phyloP scores from a whole-genome alignment of 2,329 filamentous ascomycete species.

The Grosmannia huntii region DNA sequence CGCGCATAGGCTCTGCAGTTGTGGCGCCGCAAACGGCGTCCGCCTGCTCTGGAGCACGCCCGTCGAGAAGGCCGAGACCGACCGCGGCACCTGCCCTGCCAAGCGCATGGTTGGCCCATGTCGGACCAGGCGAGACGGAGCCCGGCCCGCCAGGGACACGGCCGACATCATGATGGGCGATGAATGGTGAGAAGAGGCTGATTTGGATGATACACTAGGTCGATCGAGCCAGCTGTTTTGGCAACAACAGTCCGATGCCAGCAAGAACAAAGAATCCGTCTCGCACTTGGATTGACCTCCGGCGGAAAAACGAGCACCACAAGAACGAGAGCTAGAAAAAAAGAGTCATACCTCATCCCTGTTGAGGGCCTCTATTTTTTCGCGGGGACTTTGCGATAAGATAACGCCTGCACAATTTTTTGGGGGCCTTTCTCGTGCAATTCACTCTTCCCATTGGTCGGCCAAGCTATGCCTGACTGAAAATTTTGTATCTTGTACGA shows the following conservation, averaged over 20 bases:
- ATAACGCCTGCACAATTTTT: conserved; percentile 2
- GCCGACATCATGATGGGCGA: conserved; percentile 19
- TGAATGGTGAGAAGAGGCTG: too few species aligned
- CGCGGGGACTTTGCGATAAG: conserved; percentile 9
- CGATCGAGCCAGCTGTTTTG: too few species aligned
- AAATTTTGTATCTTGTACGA: too few species aligned
- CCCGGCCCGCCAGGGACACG: conserved; percentile 37
- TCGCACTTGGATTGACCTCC: too few species aligned
- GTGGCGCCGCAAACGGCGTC: conserved; percentile 19
- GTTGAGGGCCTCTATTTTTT: conserved; percentile 2
- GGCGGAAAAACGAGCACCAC: neutral
- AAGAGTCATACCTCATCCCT: conserved; percentile 9
- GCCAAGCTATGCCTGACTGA: too few species aligned
- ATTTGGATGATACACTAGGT: too few species aligned
- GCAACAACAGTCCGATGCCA: too few species aligned
- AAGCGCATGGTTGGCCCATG: conserved; percentile 38
- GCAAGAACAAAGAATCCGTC: too few species aligned
- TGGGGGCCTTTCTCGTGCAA: too few species aligned
- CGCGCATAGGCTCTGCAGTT: conserved; percentile 8
- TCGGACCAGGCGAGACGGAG: conserved; percentile 41
- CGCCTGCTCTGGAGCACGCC: neutral
- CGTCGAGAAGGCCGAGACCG: conserved; percentile 20
- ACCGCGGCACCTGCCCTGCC: conserved; percentile 28
- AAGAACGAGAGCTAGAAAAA: neutral
- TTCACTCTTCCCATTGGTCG: too few species aligned